Conservation (phyloP, 2,329 filamentous ascomycete genomes). For the Clonostachys solani region DNA sequence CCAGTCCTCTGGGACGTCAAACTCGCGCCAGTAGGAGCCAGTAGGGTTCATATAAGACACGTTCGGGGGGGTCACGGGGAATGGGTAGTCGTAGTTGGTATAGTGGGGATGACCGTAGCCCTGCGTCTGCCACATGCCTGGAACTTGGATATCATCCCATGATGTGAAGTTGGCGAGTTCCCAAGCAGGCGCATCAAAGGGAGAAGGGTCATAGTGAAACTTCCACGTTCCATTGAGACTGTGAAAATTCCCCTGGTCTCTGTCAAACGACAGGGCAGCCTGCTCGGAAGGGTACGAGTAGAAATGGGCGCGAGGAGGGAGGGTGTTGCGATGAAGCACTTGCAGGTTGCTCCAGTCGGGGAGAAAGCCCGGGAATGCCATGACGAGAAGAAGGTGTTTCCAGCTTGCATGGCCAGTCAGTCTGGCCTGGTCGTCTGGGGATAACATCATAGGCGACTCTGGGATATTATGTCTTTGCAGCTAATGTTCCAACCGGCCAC, state of each 20-base stretch:
- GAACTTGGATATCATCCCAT: constrained; percentile 48
- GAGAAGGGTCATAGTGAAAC: constrained; percentile 27
- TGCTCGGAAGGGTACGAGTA: constrained; percentile 1
- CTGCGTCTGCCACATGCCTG: constrained; percentile 67
- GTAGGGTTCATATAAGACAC: constrained; percentile 61
- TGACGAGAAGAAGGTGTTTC: not conserved
- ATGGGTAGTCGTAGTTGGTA: constrained; percentile 63
- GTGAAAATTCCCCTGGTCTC: constrained; percentile 23
- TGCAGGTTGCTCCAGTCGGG: constrained; percentile 21
- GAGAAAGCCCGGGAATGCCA: not conserved
- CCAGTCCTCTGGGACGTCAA: constrained; percentile 46
- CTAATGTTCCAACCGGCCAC: too few species aligned
- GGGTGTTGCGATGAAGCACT: constrained; percentile 9
- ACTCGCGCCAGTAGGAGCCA: constrained; percentile 55
- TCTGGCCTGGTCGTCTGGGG: too few species aligned
- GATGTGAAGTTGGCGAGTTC: constrained; percentile 4
- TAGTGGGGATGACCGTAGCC: constrained; percentile 65
- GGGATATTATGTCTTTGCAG: too few species aligned
- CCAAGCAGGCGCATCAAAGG: constrained; percentile 16
- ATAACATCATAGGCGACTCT: too few species aligned
- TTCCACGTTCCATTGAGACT: constrained; percentile 37
- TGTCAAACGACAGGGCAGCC: constrained; percentile 25
- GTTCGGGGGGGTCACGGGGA: constrained; percentile 60
- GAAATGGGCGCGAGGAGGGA: constrained; percentile 5
- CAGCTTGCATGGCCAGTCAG: too few species aligned